Conservation (phyloP, 2,329 filamentous ascomycete species). For the Penicillium sumatraense region DNA sequence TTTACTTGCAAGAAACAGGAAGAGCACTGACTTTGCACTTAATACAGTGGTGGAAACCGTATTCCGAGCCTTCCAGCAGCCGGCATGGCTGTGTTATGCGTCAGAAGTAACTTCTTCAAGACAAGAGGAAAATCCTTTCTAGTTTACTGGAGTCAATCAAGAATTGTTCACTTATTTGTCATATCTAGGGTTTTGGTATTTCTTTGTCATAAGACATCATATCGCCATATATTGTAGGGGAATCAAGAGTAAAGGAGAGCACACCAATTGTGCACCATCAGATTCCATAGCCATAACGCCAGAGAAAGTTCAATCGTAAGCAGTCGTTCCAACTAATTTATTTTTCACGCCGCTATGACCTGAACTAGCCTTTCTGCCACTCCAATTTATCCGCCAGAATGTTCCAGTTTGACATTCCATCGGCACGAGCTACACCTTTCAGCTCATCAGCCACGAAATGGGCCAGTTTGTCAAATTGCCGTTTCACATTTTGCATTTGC, state of each 20-base stretch:
- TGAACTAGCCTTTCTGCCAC: conserved; percentile 34
- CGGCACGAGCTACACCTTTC: conserved; percentile 74
- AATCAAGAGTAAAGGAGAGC: not conserved
- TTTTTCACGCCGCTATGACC: not conserved
- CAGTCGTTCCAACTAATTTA: not conserved
- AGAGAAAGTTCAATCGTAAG: not conserved
- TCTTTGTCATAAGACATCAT: not conserved
- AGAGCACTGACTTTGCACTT: too few species aligned
- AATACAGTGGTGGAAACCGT: too few species aligned
- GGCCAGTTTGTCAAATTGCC: conserved; percentile 68
- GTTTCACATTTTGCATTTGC: conserved; percentile 61
- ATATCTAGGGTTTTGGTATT: not conserved
- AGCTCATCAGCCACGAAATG: conserved; percentile 75
- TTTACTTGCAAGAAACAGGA: too few species aligned
- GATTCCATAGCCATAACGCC: not conserved
- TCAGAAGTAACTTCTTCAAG: too few species aligned
- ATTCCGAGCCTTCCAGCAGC: too few species aligned
- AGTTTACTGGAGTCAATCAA: too few species aligned
- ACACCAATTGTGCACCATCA: not conserved
- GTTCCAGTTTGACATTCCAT: conserved; percentile 76
- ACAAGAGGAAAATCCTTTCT: too few species aligned
- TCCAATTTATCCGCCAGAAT: conserved; percentile 80
- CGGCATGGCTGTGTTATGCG: too few species aligned
- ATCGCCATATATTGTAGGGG: conserved; percentile 1
- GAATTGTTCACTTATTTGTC: too few species aligned